Evolutionary conservation across 768 basidiomycete genomes (phyloP), one percentile per base, ranked within the genome.

Genomic region (Tulasnella sp.): DNA sequence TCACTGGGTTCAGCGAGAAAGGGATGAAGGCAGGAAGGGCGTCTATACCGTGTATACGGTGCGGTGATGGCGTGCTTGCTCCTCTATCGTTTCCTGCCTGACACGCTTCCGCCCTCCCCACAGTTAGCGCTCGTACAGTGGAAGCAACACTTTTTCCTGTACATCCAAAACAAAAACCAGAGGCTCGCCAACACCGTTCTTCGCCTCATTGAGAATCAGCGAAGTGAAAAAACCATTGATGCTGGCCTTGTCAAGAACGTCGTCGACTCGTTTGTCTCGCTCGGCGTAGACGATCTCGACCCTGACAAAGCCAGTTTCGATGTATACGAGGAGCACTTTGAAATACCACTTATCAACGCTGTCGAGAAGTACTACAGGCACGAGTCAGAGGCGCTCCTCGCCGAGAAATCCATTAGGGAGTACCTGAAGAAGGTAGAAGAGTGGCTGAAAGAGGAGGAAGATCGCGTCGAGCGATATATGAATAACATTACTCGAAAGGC

Each of bases 1-100:
- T 73, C 96, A 99, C 85, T 99, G 98, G 98, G 97, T 99, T 67
- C 97, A 96, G 86, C 89, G 97, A 75, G 98, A 99, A 84, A 90
- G 96, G 82, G 97, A 99, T 82, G 97, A 99, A 84, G 98, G 98
- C 20, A 88, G 96, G 82, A 96, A 94, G 85, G 92, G 92, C 57
- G 93, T 99, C 26, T 99, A 98, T 85, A 91, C 91, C 0, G 94
- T 99, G 26, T 99, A 99, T 83, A 99, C 97, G 37, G 96, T 97
- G 81, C 82, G 92, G 85, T 5, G 44, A 15, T 77, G 69, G 75
- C 20, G 74, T 39, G 51, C 35, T 70, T 67, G 13, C 15, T 26
- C 40, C 48, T 29, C 55, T 16, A 16, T 39, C n/a, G 67, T 40
- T 78, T 44, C 44, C 44, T 3, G 13, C 2, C 16, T 44, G 44